Evolutionary conservation across 1,284 basidiomycete species (phyloP).

Genomic region (Paramarasmius palmivorus): DNA sequence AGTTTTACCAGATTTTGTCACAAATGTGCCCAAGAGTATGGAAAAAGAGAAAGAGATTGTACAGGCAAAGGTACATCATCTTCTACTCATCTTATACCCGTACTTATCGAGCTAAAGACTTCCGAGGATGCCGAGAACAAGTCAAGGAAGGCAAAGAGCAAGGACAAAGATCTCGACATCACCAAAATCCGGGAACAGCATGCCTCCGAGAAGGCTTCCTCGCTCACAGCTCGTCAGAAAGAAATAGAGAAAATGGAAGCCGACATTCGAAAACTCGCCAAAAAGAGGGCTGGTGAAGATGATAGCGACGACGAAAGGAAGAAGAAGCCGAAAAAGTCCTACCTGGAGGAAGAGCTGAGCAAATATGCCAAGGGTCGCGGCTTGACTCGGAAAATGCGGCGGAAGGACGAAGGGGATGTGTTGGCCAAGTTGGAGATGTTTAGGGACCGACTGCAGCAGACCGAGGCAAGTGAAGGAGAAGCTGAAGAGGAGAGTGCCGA

Average conservation of each 20-base stretch:
- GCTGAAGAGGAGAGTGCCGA: conserved; percentile 31
- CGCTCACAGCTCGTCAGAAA: conserved; percentile 60
- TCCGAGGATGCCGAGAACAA: not conserved
- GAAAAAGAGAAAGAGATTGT: conserved; percentile 24
- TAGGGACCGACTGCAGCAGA: conserved; percentile 63
- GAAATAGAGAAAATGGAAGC: conserved; percentile 89
- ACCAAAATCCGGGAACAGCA: conserved; percentile 8
- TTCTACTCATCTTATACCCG: not conserved
- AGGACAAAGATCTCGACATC: not conserved
- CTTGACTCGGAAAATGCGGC: conserved; percentile 58
- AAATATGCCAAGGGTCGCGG: conserved; percentile 75
- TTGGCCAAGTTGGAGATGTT: conserved; percentile 74
- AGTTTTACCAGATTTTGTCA: conserved; percentile 14
- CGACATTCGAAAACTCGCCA: conserved; percentile 76
- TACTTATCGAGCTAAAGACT: conserved; percentile 1
- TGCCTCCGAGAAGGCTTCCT: conserved; percentile 4
- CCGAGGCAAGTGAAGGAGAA: conserved; percentile 36
- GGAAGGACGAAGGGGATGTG: conserved; percentile 77
- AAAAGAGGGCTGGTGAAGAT: conserved; percentile 51
- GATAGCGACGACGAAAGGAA: conserved; percentile 69
- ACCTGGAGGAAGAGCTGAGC: conserved; percentile 77
- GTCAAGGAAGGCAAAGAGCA: not conserved
- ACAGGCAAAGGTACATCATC: conserved; percentile 21
- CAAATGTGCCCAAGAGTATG: conserved; percentile 2
- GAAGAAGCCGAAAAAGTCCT: conserved; percentile 64